Base-by-base conservation (phyloP, 2,329 filamentous ascomycete genomes). In the Aureobasidium sp. region DNA sequence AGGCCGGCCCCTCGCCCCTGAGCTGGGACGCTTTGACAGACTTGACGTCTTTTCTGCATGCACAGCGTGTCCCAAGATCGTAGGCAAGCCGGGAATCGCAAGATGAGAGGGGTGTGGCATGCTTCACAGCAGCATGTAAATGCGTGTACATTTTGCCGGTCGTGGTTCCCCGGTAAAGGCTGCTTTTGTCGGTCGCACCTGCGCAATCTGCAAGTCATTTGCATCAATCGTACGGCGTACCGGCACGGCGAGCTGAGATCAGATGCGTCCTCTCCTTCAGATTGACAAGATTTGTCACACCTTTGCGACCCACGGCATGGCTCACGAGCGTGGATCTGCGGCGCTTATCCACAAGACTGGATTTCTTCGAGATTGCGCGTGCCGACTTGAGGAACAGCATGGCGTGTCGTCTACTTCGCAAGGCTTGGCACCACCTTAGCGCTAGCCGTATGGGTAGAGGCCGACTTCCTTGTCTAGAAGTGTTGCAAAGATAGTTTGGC, bases 231-330 rank as follows among this genome's bases (percentile, higher is more conserved):
- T 44, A 24, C 54, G 39, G 45, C 54, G 53, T 45, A 27, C 12
- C 39, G 39, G 45, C 45, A n/a, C 9, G 2, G 19, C 53, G 27
- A 45, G 40, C 15, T 37, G 44, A 44, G 44, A 50, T 50, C 24
- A 35, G 24, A 50, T 49, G 44, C 56, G 17, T 59, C 5, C 24
- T 31, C 17, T 24, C 14, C 29, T 35, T 40, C 33, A 50, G 24
- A 50, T 60, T 49, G 33, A 40, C 45, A 12, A 60, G 57, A 60
- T 60, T 60, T 60, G 57, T 60, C 57, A 60, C 35, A 33, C 45
- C 57, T 59, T 15, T 9, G 37, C 19, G 44, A 49, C 45, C 57
- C 44, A 40, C 44, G 57, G 19, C 19, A 39, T 29, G 17, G 22
- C 24, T 29, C 15, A 17, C 24, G 44, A 50, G 45, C 24, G 35